Evolutionary conservation across 768 basidiomycete genomes (phyloP), one percentile per base, ranked within the genome.

Genomic region (Tulasnella sp.): DNA sequence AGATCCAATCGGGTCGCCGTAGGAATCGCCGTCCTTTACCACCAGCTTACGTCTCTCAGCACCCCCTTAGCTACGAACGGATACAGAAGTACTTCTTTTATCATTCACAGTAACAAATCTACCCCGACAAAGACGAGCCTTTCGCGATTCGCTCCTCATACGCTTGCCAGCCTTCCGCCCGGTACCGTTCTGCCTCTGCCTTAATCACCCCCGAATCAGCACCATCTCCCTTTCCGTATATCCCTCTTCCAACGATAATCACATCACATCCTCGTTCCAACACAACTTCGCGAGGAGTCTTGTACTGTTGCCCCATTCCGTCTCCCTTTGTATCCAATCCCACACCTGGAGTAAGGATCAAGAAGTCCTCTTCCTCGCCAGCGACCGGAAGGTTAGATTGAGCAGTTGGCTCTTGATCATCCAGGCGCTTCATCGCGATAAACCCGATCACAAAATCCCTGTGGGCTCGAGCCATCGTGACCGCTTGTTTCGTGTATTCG

Each of bases 171-270:
- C 97, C 97, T 80, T 91, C 95, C 70, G 84, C 84, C 84, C 88
- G 89, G 83, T 99, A 99, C 82, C 91, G 87, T 82, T 93, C 89
- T n/a, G 96, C 95, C 82, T 94, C 92, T 75, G 79, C 78, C 77
- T 82, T 83, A 55, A 86, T 83, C 40, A 82, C 86, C 78, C 84
- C 82, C 23, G 88, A 84, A 48, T 87, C 84, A 23, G 87, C 82
- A 32, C 85, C 84, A 42, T 85, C 85, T 18, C 86, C 86, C 69
- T 88, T 86, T 26, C 93, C 95, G 83, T 98, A 96, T 51, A 99
- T 91, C 0, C 98, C 98, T 79, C 98, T 87, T 39, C 98, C 98
- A 70, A 99, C 98, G 79, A 99, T 99, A 83, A 99, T 99, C 29
- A 99, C 89, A 85, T 99, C 98, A 83, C 94, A 94, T 39, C 95